Conservation (phyloP, 805 yeast species). For the Kazachstania bromeliacearum region DNA sequence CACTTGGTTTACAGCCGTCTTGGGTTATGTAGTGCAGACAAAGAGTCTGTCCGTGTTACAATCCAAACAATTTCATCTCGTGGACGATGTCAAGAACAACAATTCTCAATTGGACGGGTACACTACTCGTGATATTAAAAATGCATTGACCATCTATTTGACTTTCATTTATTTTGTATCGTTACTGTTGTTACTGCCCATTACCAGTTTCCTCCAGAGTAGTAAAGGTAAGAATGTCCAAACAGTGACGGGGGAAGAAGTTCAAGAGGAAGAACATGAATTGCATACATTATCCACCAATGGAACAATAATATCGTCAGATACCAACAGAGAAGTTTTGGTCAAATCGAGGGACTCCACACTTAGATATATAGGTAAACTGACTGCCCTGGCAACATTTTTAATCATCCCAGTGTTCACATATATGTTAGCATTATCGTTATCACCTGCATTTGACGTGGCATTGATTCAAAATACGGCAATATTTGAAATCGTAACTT, state of each 20-base stretch:
- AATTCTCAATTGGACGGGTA: not conserved
- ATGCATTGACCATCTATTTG: constrained; percentile 15
- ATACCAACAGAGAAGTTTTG: too few relatives aligned
- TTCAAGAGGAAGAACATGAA: not conserved
- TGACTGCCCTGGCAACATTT: constrained; percentile 13
- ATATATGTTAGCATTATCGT: constrained; percentile 16
- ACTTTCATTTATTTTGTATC: constrained; percentile 20
- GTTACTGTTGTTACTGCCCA: constrained; percentile 17
- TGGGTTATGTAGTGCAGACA: constrained; percentile 25
- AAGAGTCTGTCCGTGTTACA: constrained; percentile 19
- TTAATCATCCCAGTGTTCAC: constrained; percentile 15
- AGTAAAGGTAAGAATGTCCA: not conserved
- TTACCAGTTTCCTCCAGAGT: constrained; percentile 5
- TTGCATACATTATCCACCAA: not conserved
- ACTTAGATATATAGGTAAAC: constrained; percentile 9
- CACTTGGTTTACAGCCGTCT: constrained; percentile 22
- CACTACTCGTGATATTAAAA: constrained; percentile 9
- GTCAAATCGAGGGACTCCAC: too few relatives aligned
- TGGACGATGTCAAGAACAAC: not conserved
- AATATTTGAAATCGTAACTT: constrained; percentile 26
- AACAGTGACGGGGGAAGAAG: not conserved
- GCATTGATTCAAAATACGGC: constrained; percentile 24
- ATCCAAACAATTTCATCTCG: constrained; percentile 3
- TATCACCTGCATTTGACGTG: constrained; percentile 25
- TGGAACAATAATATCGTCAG: not conserved